Percentiles rank a stretch among this genome's conserved stretches.
Conservation (phyloP, 2,329 filamentous ascomycete genomes). For the Xylariales sp. region DNA sequence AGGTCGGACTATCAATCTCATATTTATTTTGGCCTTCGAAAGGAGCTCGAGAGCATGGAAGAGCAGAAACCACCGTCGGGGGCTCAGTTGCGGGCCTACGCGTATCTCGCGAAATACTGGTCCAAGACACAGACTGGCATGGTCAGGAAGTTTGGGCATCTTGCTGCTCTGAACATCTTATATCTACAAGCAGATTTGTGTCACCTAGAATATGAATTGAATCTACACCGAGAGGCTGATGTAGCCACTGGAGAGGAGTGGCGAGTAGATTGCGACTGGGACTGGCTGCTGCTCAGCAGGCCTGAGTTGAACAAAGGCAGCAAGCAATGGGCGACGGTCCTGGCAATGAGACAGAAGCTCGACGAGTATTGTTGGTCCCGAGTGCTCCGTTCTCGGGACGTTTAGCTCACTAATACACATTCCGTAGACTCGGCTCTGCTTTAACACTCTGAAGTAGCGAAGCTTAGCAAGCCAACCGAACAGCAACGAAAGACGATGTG, state of each 20-base stretch:
- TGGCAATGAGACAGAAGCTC: slow-evolving; percentile 8
- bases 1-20: no score
- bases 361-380: slow-evolving; percentile 6
- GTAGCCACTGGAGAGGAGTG: not conserved
- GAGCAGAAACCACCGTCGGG: not conserved
- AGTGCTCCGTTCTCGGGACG: no score
- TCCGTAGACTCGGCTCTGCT: slow-evolving; percentile 6
- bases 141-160: slow-evolving; percentile 5
- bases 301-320: slow-evolving; percentile 4
- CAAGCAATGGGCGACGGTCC: slow-evolving; percentile 6
- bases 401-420: no score
- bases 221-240: not conserved
- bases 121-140: slow-evolving; percentile 6
- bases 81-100: not conserved
- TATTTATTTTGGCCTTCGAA: no score
- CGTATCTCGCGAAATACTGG: slow-evolving; percentile 7
- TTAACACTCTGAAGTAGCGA: slow-evolving; percentile 1
- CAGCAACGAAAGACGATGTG: slow-evolving; percentile 2
- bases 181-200: slow-evolving; percentile 10
- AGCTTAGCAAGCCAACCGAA: slow-evolving; percentile 2
- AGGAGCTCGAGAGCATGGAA: not conserved
- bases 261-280: slow-evolving; percentile 6
- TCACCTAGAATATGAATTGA: slow-evolving; percentile 5
- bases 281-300: slow-evolving; percentile 8
- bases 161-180: slow-evolving; percentile 8